These are phyloP conservation scores for Lumnitzera racemosa DNA, from an alignment of 345 rosid species.

Conservation along the genomic window DNA sequence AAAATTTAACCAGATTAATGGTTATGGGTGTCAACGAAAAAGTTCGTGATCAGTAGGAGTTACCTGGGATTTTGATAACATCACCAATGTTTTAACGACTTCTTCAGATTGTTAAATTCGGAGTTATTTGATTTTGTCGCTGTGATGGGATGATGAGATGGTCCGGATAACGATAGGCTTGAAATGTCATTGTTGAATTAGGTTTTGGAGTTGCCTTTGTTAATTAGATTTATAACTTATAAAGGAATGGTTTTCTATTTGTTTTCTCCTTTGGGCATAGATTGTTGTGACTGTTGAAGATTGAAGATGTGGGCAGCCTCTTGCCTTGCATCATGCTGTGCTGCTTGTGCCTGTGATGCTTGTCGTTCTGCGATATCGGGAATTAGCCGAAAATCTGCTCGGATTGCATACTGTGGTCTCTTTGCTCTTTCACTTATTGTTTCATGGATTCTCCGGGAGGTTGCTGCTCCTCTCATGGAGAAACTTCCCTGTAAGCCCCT, in stretches of 20 bases:
- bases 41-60: too few species aligned
- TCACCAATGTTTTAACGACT: too few species aligned
- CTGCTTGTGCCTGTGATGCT: slow-evolving; percentile 95
- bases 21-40: too few species aligned
- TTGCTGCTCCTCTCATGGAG: slow-evolving; percentile 99
- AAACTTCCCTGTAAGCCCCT: slow-evolving; percentile 78
- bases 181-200: background rate
- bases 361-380: slow-evolving; percentile 85
- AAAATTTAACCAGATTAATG: too few species aligned
- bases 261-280: background rate
- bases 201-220: background rate
- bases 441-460: slow-evolving; percentile 95
- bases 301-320: slow-evolving; percentile 94
- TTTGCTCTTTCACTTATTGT: slow-evolving; percentile 86
- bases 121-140: background rate
- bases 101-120: too few species aligned
- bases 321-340: slow-evolving; percentile 98
- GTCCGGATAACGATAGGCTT: background rate
- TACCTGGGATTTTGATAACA: too few species aligned
- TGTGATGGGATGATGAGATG: background rate
- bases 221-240: too few species aligned
- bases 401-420: slow-evolving; percentile 97
- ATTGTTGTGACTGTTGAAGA: slow-evolving; percentile 10
- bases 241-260: too few species aligned
- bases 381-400: slow-evolving; percentile 89